Evolutionary conservation across 2,329 filamentous ascomycete genomes (phyloP).

Genomic region (Epichloe scottii): DNA sequence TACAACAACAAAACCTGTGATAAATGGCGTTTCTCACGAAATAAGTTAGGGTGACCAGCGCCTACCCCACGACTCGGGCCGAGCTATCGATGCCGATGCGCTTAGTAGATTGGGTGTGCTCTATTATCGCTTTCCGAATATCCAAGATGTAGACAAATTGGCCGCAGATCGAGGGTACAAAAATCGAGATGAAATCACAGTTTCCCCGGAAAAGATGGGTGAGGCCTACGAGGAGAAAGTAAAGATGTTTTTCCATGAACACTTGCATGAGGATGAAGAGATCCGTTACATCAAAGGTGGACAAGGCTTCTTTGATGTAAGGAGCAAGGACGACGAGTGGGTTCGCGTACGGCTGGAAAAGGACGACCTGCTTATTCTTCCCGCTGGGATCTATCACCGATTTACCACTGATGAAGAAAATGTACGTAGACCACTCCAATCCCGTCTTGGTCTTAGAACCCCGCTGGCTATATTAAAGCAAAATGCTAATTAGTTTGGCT

Average conservation of each 20-base stretch:
- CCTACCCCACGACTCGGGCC: conserved; percentile 75
- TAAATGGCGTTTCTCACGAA: conserved; percentile 3
- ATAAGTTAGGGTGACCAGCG: conserved; percentile 75
- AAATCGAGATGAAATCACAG: conserved; percentile 87
- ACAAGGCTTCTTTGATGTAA: conserved; percentile 84
- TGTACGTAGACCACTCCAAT: conserved; percentile 39
- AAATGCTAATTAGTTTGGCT: not conserved
- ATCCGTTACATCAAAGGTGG: conserved; percentile 89
- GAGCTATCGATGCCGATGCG: conserved; percentile 48
- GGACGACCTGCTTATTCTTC: conserved; percentile 83
- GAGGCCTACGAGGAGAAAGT: conserved; percentile 86
- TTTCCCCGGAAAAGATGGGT: conserved; percentile 78
- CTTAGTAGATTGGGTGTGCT: conserved; percentile 68
- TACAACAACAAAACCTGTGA: not conserved
- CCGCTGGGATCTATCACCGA: conserved; percentile 90
- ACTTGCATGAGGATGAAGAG: conserved; percentile 96
- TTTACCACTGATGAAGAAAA: conserved; percentile 92
- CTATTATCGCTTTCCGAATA: conserved; percentile 55
- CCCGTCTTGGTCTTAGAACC: not conserved
- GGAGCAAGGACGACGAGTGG: conserved; percentile 75
- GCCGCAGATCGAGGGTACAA: conserved; percentile 70
- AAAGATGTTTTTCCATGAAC: conserved; percentile 86
- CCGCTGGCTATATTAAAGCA: not conserved
- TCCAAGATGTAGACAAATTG: conserved; percentile 59
- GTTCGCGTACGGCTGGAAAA: conserved; percentile 75